Conservation (phyloP, 2,329 filamentous ascomycete species). For the Colletotrichum gloeosporioides region DNA sequence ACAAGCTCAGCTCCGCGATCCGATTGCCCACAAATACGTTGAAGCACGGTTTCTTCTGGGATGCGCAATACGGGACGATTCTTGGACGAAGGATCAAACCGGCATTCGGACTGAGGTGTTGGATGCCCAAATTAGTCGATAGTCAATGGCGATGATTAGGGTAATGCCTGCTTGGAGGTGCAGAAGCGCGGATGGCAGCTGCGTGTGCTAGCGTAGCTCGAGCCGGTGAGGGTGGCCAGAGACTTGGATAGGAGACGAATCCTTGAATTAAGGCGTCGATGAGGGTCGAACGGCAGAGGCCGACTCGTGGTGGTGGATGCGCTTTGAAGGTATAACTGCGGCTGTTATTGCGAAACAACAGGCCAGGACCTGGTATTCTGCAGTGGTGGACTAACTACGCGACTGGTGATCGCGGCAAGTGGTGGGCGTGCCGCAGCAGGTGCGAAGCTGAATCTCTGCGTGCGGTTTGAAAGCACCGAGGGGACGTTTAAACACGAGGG, state of each 20-base stretch:
- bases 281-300: background rate
- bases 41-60: background rate
- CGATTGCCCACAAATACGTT: background rate
- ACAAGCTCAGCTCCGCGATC: background rate
- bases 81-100: background rate
- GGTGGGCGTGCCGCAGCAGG: background rate
- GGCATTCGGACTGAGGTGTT: background rate
- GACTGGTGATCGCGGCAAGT: constrained; percentile 3
- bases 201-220: background rate
- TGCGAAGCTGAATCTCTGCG: background rate
- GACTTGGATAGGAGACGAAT: background rate
- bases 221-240: background rate
- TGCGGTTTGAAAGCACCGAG: background rate
- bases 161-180: constrained; percentile 9
- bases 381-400: background rate
- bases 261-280: background rate
- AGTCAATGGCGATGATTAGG: background rate
- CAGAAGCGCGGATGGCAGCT: background rate
- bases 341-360: constrained; percentile 9
- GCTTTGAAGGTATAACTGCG: constrained; percentile 16
- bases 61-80: background rate
- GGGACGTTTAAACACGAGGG: background rate
- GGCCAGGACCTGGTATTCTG: constrained; percentile 7
- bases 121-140: background rate
- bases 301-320: background rate